phyloP scores from a whole-genome alignment of 2,329 filamentous ascomycete species.

The Ophiocordyceps sinensis region DNA sequence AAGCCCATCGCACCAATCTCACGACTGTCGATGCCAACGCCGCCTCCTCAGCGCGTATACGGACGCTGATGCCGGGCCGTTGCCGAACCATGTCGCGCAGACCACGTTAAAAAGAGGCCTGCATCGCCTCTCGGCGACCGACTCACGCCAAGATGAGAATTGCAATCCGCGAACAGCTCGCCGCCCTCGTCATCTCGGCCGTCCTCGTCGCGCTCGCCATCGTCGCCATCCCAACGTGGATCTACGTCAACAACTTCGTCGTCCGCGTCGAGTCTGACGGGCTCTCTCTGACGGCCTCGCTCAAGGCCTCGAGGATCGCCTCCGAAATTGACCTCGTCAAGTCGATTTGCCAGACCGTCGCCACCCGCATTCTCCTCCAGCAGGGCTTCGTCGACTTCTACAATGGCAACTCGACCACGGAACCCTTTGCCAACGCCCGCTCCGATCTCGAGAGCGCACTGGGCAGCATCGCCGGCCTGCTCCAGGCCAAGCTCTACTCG shows the following conservation, averaged over 20 bases:
- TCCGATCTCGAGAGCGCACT: conserved; percentile 62
- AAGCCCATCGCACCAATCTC: too few species aligned
- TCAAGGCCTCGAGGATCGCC: conserved; percentile 71
- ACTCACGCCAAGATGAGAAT: conserved; percentile 48
- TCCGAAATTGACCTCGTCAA: conserved; percentile 69
- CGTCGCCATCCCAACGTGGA: conserved; percentile 64
- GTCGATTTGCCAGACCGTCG: conserved; percentile 57
- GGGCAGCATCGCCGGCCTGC: conserved; percentile 38
- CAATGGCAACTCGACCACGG: conserved; percentile 29
- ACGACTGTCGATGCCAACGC: too few species aligned
- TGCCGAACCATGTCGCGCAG: too few species aligned
- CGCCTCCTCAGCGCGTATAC: too few species aligned
- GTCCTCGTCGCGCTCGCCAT: conserved; percentile 55
- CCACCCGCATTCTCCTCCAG: conserved; percentile 50
- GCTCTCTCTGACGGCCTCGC: conserved; percentile 64
- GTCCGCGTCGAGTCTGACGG: conserved; percentile 39
- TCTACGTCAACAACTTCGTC: conserved; percentile 42
- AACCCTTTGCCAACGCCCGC: conserved; percentile 46
- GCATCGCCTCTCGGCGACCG: too few species aligned
- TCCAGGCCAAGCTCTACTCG: conserved; percentile 63
- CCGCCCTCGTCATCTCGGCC: conserved; percentile 36
- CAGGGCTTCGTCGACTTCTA: conserved; percentile 36
- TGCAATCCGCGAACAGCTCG: conserved; percentile 78
- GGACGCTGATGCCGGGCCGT: too few species aligned
- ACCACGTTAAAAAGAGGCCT: too few species aligned